Base-by-base conservation (phyloP, 208 protist genomes). In the Vickermania ingenoplastis region DNA sequence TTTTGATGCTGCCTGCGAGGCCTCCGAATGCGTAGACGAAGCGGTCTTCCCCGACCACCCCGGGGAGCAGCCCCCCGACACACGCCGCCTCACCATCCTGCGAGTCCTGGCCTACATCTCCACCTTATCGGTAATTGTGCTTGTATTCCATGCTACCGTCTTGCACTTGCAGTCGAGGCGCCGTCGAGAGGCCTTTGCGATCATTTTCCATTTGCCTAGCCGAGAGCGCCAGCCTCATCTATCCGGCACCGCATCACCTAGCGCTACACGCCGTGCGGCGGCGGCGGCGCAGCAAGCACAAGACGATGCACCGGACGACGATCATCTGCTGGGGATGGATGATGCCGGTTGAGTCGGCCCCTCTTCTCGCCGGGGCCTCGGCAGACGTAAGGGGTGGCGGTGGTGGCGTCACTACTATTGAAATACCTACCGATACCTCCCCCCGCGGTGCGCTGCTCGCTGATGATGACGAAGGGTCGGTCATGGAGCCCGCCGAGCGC, bases 21-120 rank as follows among this genome's bases (percentile, higher is more conserved):
- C 80, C 26, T 69, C 77, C 21, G 83, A 94, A 68, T 94, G 87
- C 60, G 72, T 89, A n/a, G 69, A 89, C 57, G 65, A 61, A 28
- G 30, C 26, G 14, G 17, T 53, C 53, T 94, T 86, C 54, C 81
- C 85, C 7, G 53, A 65, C 57, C 22, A 14, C n/a, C 63, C 71
- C 11, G 21, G 36, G 21, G 52, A 53, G 48, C 3, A 57, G 67
- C 36, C 57, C 66, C 11, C 23, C 11, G 50, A 54, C 50, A 54
- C 50, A 13, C 50, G 24, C 23, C 50, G 24, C 50, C 13, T 17
- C 23, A 54, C 23, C 25, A 3, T 17, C 26, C 48, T 13, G 41
- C 17, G 23, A 25, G 49, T 23, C 27, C 62, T 21, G 50, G 24
- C 17, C 48, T 51, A 26, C 56, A 69, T 30, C 54, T 45, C 1